Conservation (phyloP, 345 rosid species). For the Jatropha curcas region DNA sequence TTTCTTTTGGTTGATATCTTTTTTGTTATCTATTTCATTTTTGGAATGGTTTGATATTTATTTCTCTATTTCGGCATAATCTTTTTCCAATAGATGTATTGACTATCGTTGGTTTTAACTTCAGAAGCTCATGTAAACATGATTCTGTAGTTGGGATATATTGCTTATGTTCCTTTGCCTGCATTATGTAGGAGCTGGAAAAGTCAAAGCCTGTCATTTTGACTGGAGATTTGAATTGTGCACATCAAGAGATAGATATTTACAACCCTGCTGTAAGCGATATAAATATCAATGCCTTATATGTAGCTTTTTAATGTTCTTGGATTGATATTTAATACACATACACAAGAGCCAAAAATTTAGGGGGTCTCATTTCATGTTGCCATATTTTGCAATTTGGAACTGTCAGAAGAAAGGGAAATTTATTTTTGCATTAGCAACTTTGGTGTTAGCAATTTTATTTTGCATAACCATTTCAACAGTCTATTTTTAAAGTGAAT, state of each 20-base stretch:
- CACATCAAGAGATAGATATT: constrained; percentile 94
- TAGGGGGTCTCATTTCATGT: background rate
- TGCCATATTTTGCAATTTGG: background rate
- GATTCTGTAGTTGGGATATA: background rate
- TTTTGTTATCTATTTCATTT: background rate
- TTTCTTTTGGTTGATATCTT: background rate
- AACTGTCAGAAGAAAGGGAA: background rate
- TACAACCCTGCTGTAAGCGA: constrained; percentile 70
- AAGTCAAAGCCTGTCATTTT: constrained; percentile 93
- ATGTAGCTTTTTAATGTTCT: background rate
- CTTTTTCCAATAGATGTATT: background rate
- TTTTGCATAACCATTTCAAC: too few species aligned
- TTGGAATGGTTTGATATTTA: background rate
- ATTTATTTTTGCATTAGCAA: too few species aligned
- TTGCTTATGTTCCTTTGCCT: constrained; percentile 13
- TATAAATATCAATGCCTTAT: background rate
- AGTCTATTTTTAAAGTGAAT: too few species aligned
- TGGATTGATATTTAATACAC: too few species aligned
- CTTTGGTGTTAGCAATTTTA: too few species aligned
- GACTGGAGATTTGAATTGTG: constrained; percentile 94
- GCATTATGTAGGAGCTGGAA: constrained; percentile 69
- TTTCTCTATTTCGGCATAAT: background rate
- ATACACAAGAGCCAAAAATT: background rate
- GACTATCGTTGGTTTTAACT: background rate
- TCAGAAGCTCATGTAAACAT: background rate